Evolutionary conservation across 106 monocot species (phyloP).

Genomic region (Ottelia alismoides): DNA sequence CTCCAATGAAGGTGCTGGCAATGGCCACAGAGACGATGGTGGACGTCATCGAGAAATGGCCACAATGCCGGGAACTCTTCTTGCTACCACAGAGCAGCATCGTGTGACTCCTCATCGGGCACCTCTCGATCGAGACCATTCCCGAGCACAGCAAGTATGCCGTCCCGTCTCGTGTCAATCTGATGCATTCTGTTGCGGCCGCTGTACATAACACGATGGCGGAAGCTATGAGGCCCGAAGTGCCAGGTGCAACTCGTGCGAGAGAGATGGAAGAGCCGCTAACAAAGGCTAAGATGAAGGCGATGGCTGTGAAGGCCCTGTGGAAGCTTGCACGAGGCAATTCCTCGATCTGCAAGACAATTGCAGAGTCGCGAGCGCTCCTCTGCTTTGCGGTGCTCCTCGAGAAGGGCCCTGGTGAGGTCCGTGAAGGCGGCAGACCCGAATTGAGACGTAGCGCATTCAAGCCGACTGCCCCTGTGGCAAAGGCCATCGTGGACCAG

Average conservation of each 20-base stretch:
- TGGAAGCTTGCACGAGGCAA: conserved; percentile 62
- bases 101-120: not conserved
- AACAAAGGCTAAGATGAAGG: conserved; percentile 48
- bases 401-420: conserved; percentile 57
- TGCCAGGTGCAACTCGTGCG: not conserved
- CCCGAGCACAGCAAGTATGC: not conserved
- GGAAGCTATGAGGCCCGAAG: not conserved
- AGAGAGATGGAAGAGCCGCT: conserved; percentile 44
- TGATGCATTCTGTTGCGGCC: not conserved
- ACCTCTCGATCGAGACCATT: not conserved
- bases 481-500: conserved; percentile 54
- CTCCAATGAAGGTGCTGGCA: too few relatives aligned
- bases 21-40: too few relatives aligned
- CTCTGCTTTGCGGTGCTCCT: conserved; percentile 75
- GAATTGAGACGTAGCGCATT: conserved; percentile 46
- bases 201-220: not conserved
- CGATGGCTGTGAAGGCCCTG: conserved; percentile 44
- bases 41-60: too few relatives aligned
- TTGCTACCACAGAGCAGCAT: not conserved
- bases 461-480: conserved; percentile 45
- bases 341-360: conserved; percentile 53
- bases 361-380: conserved; percentile 63
- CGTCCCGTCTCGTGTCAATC: not conserved
- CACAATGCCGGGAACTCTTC: too few relatives aligned
- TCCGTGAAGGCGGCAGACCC: conserved; percentile 61